Conservation (phyloP, 1,284 basidiomycete genomes). For the Fomitopsis palustris region DNA sequence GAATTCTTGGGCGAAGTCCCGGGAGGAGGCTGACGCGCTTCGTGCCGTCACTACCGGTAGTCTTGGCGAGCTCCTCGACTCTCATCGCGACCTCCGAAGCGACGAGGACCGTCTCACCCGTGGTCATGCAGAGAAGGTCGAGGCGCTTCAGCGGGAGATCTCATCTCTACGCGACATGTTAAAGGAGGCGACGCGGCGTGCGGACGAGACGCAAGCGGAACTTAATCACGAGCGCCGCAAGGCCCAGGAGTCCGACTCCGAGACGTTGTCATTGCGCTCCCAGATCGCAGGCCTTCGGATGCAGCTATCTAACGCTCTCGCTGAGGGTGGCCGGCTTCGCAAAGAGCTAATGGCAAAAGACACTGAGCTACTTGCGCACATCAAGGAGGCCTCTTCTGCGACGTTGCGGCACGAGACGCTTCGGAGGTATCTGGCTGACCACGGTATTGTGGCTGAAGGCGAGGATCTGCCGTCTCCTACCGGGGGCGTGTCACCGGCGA, state of each 20-base stretch:
- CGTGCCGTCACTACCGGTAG: conserved; percentile 80
- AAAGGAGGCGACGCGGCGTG: conserved; percentile 69
- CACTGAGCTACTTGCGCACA: conserved; percentile 60
- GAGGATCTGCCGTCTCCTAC: conserved; percentile 52
- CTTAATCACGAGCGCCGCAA: conserved; percentile 70
- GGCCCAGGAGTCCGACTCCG: conserved; percentile 65
- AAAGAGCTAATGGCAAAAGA: conserved; percentile 73
- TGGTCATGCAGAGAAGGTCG: conserved; percentile 77
- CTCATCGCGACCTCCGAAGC: conserved; percentile 74
- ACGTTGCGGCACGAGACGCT: conserved; percentile 80
- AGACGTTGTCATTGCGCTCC: conserved; percentile 66
- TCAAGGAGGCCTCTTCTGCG: conserved; percentile 69
- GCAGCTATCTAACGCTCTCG: conserved; percentile 71
- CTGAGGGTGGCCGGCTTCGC: conserved; percentile 71
- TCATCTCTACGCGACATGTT: conserved; percentile 74
- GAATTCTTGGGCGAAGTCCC: conserved; percentile 83
- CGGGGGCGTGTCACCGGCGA: conserved; percentile 44
- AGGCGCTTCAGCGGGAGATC: conserved; percentile 77
- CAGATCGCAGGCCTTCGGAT: conserved; percentile 79
- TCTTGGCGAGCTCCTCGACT: conserved; percentile 82
- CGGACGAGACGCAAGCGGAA: conserved; percentile 68
- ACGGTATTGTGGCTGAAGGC: conserved; percentile 77
- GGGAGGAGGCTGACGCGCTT: conserved; percentile 87
- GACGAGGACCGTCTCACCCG: conserved; percentile 75
- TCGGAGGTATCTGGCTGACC: conserved; percentile 85